phyloP scores from a whole-genome alignment of 2,329 filamentous ascomycete genomes.

The Colletotrichum trifolii region DNA sequence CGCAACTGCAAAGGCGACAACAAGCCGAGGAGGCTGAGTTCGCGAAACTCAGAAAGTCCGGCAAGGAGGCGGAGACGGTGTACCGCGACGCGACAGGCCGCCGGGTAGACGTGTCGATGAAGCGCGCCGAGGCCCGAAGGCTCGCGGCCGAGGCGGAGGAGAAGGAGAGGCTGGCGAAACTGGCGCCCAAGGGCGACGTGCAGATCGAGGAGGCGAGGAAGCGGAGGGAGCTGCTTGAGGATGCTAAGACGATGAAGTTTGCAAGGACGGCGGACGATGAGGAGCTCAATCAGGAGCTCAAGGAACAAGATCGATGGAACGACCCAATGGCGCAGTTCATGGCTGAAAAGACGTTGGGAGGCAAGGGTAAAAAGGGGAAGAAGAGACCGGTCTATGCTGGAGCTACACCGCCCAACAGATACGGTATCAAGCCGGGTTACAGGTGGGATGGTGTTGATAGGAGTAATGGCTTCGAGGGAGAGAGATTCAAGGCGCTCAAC shows the following conservation, averaged over 20 bases:
- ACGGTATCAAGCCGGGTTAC: conserved; percentile 91
- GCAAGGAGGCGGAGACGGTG: conserved; percentile 80
- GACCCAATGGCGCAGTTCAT: conserved; percentile 91
- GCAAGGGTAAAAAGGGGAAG: conserved; percentile 43
- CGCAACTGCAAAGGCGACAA: conserved; percentile 73
- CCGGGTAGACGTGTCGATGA: conserved; percentile 94
- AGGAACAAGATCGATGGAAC: conserved; percentile 84
- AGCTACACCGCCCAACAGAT: conserved; percentile 87
- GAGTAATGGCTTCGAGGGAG: conserved; percentile 90
- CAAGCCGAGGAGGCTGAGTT: conserved; percentile 70
- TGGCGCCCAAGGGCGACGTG: conserved; percentile 85
- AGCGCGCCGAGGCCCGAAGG: conserved; percentile 84
- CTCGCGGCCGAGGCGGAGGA: conserved; percentile 73
- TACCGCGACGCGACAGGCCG: conserved; percentile 95
- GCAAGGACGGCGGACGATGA: conserved; percentile 86
- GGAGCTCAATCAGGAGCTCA: conserved; percentile 86
- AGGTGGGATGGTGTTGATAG: conserved; percentile 98
- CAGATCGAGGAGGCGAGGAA: conserved; percentile 76
- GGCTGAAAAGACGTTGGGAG: conserved; percentile 58
- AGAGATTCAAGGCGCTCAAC: conserved; percentile 92
- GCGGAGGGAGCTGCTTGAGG: conserved; percentile 75
- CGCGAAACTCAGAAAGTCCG: conserved; percentile 54
- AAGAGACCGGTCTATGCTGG: conserved; percentile 80
- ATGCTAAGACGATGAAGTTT: conserved; percentile 84
- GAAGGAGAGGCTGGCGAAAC: conserved; percentile 73